These are phyloP conservation scores for Tillandsia leiboldiana DNA, from an alignment of 176 grass and related monocot genomes.

Conservation along the genomic window DNA sequence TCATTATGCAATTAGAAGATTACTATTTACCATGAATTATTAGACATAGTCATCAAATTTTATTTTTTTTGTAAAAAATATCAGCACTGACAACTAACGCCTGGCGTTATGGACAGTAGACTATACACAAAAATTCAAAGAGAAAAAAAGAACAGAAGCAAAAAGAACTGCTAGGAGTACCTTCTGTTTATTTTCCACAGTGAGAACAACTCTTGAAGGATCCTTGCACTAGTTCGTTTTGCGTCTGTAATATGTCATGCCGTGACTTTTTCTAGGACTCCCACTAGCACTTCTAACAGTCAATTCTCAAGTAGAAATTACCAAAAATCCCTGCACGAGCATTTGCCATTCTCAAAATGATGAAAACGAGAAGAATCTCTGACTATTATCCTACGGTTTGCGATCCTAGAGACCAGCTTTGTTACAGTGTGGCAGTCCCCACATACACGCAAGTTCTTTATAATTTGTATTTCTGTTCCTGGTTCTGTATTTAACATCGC, in stretches of 20 bases:
- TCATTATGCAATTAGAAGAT: no score
- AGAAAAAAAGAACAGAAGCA: no score
- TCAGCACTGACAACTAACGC: no score
- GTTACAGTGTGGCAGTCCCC: constrained; percentile 56
- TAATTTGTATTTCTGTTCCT: constrained; percentile 51
- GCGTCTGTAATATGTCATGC: not conserved
- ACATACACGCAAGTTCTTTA: constrained; percentile 62
- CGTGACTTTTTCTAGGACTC: not conserved
- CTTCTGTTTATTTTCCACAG: no score
- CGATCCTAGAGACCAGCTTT: constrained; percentile 49
- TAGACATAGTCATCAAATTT: no score
- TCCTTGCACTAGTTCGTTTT: not conserved
- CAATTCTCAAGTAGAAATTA: not conserved
- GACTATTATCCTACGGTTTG: constrained; percentile 46
- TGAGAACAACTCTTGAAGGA: no score
- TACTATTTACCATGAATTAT: no score
- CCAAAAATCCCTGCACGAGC: constrained; percentile 27
- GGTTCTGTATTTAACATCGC: constrained; percentile 31
- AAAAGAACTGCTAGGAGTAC: no score
- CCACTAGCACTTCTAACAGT: not conserved
- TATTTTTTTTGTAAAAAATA: no score
- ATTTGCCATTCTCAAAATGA: constrained; percentile 20
- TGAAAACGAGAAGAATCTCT: constrained; percentile 36
- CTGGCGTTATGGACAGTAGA: no score
- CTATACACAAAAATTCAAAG: no score